Evolutionary conservation across 169 alveolate genomes (phyloP), one percentile per base, ranked within the genome.

Genomic region (Plasmodium falciparum): DNA sequence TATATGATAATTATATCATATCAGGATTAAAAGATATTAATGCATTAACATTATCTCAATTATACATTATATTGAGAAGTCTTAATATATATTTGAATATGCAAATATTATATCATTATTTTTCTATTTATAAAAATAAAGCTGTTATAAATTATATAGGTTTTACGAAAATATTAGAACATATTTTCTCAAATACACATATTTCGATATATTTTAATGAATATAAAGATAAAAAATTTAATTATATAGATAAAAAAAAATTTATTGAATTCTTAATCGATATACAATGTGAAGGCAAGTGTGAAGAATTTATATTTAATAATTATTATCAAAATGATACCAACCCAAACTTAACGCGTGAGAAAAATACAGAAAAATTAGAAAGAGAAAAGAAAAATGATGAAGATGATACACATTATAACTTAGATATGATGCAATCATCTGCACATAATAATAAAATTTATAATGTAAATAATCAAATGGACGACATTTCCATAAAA

Each of bases 81-180:
- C 75, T 86, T 24, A 86, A 86, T 47, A 86, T 86, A 26, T 86
- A 86, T 86, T 43, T 86, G 65, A 86, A 86, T 54, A 86, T 86
- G 92, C 71, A 86, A 58, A 71, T 86, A 8, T 61, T 86, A 63
- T 86, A 86, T 62, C 92, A 86, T 73, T 86, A 86, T 54, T 86
- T 86, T 86, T 86, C 92, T 3, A 70, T 86, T 15, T 86, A 86
- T 86, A 86, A 86, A 67, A 70, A 86, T 86, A 86, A 86, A 86
- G 88, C 88, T 1, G 73, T 59, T 22, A 74, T 86, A 45, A 86
- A 86, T 56, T 86, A 86, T 52, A 49, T 61, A n/a, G 92, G 92
- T 3, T 86, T 86, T 72, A 86, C 92, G 4, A 86, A 86, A 86
- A 86, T 86, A 29, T 56, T 86, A 54, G 92, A 86, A 52, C 92